Conservation (phyloP, 257 asterid genomes). For the Solanum sejunctum region DNA sequence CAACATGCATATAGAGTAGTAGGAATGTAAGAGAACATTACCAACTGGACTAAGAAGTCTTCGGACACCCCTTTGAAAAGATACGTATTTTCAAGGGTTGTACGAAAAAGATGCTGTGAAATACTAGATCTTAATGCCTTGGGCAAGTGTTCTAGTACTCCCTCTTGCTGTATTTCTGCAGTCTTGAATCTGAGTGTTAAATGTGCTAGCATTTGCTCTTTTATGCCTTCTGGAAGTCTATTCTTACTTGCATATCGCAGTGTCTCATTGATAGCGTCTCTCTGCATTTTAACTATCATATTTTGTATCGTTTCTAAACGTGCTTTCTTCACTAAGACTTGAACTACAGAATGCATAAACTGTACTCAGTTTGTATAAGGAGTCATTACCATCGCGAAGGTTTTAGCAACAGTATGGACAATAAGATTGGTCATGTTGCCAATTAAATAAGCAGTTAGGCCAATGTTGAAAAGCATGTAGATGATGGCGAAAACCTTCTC, state of each 20-base stretch:
- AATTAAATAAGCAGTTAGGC: constrained; percentile 82
- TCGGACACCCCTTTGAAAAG: constrained; percentile 74
- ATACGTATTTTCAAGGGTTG: constrained; percentile 48
- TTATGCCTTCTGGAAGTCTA: constrained; percentile 60
- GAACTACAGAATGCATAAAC: not conserved
- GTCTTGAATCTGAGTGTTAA: constrained; percentile 75
- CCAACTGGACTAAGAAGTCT: constrained; percentile 79
- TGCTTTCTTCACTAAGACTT: not conserved
- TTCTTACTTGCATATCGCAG: constrained; percentile 77
- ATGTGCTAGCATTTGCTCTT: constrained; percentile 91
- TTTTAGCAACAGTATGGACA: constrained; percentile 61
- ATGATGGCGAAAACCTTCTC: constrained; percentile 72
- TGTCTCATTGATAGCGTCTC: constrained; percentile 63
- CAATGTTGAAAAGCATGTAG: constrained; percentile 94
- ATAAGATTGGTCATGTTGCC: constrained; percentile 96
- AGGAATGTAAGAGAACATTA: constrained; percentile 14
- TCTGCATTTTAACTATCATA: constrained; percentile 26
- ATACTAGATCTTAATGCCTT: constrained; percentile 92
- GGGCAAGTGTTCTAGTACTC: constrained; percentile 65
- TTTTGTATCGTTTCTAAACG: not conserved
- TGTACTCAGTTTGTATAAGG: not conserved
- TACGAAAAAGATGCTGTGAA: constrained; percentile 71
- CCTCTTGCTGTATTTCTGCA: constrained; percentile 86
- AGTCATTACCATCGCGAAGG: constrained; percentile 63
- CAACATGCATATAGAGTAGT: not conserved